Evolutionary conservation across 352 stramenopile species (phyloP).

Genomic region (Pythium oligandrum): DNA sequence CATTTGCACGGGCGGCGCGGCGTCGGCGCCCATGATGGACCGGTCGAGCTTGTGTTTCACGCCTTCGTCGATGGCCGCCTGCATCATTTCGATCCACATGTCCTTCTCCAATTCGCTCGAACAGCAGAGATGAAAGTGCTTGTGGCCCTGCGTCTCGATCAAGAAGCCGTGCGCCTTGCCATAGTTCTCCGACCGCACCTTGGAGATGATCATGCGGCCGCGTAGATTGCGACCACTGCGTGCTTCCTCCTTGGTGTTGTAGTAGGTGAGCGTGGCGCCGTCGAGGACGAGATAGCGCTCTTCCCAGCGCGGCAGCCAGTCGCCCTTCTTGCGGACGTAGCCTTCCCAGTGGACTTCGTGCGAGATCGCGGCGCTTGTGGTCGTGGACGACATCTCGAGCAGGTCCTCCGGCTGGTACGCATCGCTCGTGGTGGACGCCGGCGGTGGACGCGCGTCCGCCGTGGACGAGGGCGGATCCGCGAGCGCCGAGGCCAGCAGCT

Average conservation of each 20-base stretch:
- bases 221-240: constrained; percentile 74
- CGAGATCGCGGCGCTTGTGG: background rate
- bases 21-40: constrained; percentile 13
- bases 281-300: constrained; percentile 86
- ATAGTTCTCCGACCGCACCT: constrained; percentile 82
- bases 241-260: constrained; percentile 85
- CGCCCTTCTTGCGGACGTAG: constrained; percentile 87
- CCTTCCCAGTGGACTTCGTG: constrained; percentile 87
- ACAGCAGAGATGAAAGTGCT: constrained; percentile 86
- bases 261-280: constrained; percentile 77
- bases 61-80: constrained; percentile 79
- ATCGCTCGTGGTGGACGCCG: constrained; percentile 29
- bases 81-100: constrained; percentile 91
- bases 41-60: constrained; percentile 32
- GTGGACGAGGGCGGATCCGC: constrained; percentile 1
- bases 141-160: constrained; percentile 85
- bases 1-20: constrained; percentile 31
- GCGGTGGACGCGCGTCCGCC: constrained; percentile 8
- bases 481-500: constrained; percentile 28
- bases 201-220: constrained; percentile 76
- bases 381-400: constrained; percentile 15
- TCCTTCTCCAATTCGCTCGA: constrained; percentile 85
- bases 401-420: constrained; percentile 30
- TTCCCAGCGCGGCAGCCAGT: constrained; percentile 89
- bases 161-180: constrained; percentile 86